phyloP scores from a whole-genome alignment of 2,329 filamentous ascomycete species.

The Cercospora zeae-maydis region DNA sequence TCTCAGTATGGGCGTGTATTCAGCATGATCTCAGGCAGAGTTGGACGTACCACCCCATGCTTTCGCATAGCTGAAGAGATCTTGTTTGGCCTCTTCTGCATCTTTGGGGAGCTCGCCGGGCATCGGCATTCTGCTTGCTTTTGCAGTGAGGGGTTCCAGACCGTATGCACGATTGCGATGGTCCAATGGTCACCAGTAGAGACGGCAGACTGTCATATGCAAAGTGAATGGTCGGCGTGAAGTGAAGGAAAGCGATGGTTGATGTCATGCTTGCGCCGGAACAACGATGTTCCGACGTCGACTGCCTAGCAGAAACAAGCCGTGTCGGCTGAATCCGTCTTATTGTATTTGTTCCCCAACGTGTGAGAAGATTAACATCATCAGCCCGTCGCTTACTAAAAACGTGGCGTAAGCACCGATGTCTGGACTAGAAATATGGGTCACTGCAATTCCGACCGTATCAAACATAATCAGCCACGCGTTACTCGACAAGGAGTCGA shows the following conservation, averaged over 20 bases:
- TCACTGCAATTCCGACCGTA: too few relatives aligned
- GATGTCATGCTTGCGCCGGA: neutral
- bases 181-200: neutral
- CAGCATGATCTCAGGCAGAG: neutral
- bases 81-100: slow-evolving; percentile 39
- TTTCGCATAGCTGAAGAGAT: slow-evolving; percentile 45
- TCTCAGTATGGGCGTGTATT: neutral
- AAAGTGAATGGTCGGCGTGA: neutral
- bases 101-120: slow-evolving; percentile 37
- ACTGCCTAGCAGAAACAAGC: too few relatives aligned
- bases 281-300: neutral
- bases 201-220: neutral
- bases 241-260: neutral
- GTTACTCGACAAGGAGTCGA: too few relatives aligned
- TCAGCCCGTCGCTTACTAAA: too few relatives aligned
- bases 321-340: too few relatives aligned
- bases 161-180: neutral
- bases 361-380: too few relatives aligned
- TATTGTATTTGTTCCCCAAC: too few relatives aligned
- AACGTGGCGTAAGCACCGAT: too few relatives aligned
- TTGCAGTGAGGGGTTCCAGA: neutral
- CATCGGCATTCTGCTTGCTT: slow-evolving; percentile 39
- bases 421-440: too few relatives aligned
- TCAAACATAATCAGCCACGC: too few relatives aligned
- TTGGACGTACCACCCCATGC: slow-evolving; percentile 51